Base-by-base conservation (phyloP, 2,329 filamentous ascomycete genomes). In the Aspergillus fumigatus region DNA sequence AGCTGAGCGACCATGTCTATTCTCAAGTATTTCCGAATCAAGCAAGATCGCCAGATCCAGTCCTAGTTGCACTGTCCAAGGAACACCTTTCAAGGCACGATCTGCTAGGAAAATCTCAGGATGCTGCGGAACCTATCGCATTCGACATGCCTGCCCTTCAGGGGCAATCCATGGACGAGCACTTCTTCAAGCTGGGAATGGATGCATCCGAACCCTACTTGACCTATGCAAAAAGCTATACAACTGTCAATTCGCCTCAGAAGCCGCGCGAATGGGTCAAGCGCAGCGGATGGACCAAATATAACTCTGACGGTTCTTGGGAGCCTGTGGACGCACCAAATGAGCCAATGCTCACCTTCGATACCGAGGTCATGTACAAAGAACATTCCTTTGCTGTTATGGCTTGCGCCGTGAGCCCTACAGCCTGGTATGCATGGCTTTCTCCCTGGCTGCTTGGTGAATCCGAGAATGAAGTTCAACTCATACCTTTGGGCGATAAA, bases 361-460 rank as follows among this genome's bases (percentile, higher is more conserved):
- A 99, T 74, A 96, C 92, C 1, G 94, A 99, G 74, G 92, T 97
- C 49, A 87, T 99, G 88, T 99, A 88, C 84, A 96, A 95, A 71
- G 86, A 94, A 69, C 93, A 88, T 62, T 87, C 89, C 0, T 99
- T 91, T 73, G 92, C 95, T 0, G 91, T 96, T 56, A 97, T 99
- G 91, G 94, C 95, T 23, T 97, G 93, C 70, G 94, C 95, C 14
- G 89, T 87, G 19, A 92, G 92, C 64, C 87, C 90, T 0, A 92
- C 86, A 3, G 87, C 92, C 29, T 99, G 95, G 95, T 99, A 99
- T 76, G 90, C 88, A 0, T 99, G 94, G 94, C 75, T 99, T 53
- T 99, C 94, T 11, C 94, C 94, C 0, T 99, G 93, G 93, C 77
- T 99, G 38, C 76, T 99, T 19, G 89, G 87, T 29, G 90, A 97